Base-by-base conservation (phyloP, 192 early-diverging fungal species). In the Podila minutissima region DNA sequence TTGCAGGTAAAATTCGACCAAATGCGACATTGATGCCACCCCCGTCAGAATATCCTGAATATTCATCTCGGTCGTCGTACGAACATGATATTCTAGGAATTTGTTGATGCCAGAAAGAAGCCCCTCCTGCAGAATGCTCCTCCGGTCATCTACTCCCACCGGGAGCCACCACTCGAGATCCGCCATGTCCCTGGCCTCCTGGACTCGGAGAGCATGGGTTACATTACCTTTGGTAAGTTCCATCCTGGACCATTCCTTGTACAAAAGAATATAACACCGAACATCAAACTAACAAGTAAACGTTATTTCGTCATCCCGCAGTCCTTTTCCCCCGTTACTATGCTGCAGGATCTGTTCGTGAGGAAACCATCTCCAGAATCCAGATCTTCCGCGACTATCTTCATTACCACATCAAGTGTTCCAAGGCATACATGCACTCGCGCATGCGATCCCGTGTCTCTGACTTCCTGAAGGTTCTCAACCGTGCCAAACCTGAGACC, bases 351-450 rank as follows among this genome's bases (percentile, higher is more conserved):
- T 91, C 91, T 59, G 89, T 92, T 26, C 92, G 93, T 69, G 94
- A 96, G 75, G 93, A 93, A 65, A 95, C 94, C 8, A 98, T 98
- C 57, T 98, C 97, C 38, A 91, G 94, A 72, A 97, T 98, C 75
- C 97, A 97, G 85, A 89, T 98, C 66, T 98, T 98, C 93, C 90
- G 97, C 50, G 97, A 99, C 86, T 99, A 98, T 84, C 87, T 99
- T 69, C 98, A 99, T 83, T 99, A 98, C 86, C 98, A 99, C 75
- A 98, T 99, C 87, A 99, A 99, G 87, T 97, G 96, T 64, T 95
- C 96, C 59, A 99, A 99, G 88, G 96, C 98, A 1, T 99, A 98
- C 77, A 96, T 99, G 96, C 96, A 98, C 85, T 96, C 96, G 20
- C 92, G 98, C 51, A 97, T 99, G 96, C 86, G 98, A 59, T 91